Evolutionary conservation across 1,284 basidiomycete species (phyloP).

Genomic region (Trametes versicolor): DNA sequence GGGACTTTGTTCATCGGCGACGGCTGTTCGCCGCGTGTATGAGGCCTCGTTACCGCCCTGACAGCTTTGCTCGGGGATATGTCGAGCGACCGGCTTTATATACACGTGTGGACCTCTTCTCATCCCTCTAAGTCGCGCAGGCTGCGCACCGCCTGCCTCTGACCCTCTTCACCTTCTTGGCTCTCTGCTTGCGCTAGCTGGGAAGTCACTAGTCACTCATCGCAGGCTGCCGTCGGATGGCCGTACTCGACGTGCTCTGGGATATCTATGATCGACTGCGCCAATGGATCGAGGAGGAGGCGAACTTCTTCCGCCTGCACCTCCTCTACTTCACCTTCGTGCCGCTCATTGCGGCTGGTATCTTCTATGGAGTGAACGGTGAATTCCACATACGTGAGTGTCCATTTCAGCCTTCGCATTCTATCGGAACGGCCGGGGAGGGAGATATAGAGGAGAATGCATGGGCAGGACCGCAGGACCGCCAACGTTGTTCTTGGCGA

Average conservation of each 20-base stretch:
- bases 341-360: slow-evolving; percentile 63
- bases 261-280: slow-evolving; percentile 23
- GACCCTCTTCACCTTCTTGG: neutral
- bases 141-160: slow-evolving; percentile 1
- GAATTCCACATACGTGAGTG: slow-evolving; percentile 50
- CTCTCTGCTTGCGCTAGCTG: neutral
- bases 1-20: neutral
- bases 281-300: slow-evolving; percentile 42
- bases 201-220: neutral
- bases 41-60: slow-evolving; percentile 14
- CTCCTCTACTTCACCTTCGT: slow-evolving; percentile 64
- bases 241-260: slow-evolving; percentile 24
- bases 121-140: neutral
- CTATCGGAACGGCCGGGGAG: neutral
- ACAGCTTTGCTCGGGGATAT: slow-evolving; percentile 5
- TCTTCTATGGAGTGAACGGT: slow-evolving; percentile 67
- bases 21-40: neutral
- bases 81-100: slow-evolving; percentile 2
- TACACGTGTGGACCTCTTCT: slow-evolving; percentile 15
- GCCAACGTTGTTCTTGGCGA: no score
- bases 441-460: neutral
- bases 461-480: no score
- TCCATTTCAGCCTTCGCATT: neutral
- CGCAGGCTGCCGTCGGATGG: slow-evolving; percentile 14
- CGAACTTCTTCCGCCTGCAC: slow-evolving; percentile 65